Evolutionary conservation across 257 asterid genomes (phyloP), one percentile per base, ranked within the genome.

Genomic region (Fraxinus anomala): DNA sequence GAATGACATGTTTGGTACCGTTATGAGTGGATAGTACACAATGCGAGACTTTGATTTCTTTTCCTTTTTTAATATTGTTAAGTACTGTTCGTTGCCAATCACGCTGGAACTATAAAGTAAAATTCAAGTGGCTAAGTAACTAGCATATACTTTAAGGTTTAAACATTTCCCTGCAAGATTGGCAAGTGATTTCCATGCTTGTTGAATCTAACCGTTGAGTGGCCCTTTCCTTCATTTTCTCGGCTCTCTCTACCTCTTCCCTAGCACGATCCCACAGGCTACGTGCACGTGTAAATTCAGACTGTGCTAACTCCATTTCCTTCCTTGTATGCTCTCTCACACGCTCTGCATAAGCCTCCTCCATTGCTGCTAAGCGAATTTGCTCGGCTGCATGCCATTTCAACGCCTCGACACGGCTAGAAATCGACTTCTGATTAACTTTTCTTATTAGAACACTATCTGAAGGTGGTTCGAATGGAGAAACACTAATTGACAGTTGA

Each of bases 361-460:
- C 97, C 80, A 92, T 82, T 0, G 92, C 89, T 0, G 98, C 97
- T 47, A 91, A 81, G 66, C 97, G 85, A n/a, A 90, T 85, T 63
- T 93, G 96, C 93, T 93, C 96, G 0, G 94, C 90, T 14, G 98
- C 89, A 83, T 89, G 92, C 91, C 94, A 90, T 72, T 88, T 90
- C 56, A 93, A 76, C 5, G 89, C 85, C 23, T 90, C 94, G 1
- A 87, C 68, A 16, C 84, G 19, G 37, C 81, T 72, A 26, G 81
- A 65, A 63, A 73, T 75, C 77, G 72, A 59, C 51, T 70, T 73
- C 16, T 59, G 47, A 12, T 47, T 75, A 0, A 74, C 54, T 51
- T 80, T 76, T 24, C 81, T 83, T 42, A 76, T 31, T 12, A 72
- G 70, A 14, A 59, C 85, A 33, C 74, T n/a, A 1, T 77, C 86